Percentiles rank a stretch among this genome's conserved stretches.
Evolutionary conservation across 371 early-diverging fungal species (phyloP).

Genomic region (Parasitella parasitica): DNA sequence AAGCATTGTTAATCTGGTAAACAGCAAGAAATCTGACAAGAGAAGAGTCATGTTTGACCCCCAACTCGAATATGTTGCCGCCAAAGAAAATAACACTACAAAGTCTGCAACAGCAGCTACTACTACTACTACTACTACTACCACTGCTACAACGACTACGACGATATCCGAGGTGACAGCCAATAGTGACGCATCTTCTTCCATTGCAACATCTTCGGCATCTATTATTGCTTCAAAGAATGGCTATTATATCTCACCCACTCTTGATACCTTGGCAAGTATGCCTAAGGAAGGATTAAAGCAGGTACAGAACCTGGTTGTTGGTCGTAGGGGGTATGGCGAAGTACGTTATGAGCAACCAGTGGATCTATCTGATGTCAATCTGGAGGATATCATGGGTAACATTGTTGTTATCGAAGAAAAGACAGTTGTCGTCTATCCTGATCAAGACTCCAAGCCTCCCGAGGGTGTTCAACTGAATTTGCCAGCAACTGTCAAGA

Average conservation of each 20-base stretch:
- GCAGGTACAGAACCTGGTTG: constrained; percentile 69
- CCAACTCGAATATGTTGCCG: constrained; percentile 27
- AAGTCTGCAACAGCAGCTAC: background rate
- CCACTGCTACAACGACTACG: background rate
- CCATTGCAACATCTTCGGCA: constrained; percentile 1
- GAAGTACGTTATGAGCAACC: constrained; percentile 73
- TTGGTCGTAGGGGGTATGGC: constrained; percentile 74
- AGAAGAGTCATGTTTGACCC: constrained; percentile 32
- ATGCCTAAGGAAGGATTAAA: constrained; percentile 70
- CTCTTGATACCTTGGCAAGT: constrained; percentile 32
- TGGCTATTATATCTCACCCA: constrained; percentile 40
- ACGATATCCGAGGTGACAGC: background rate
- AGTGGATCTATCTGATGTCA: constrained; percentile 76
- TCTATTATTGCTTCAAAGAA: constrained; percentile 20
- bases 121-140: constrained; percentile 2
- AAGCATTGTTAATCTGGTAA: constrained; percentile 26
- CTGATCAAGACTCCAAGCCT: constrained; percentile 75
- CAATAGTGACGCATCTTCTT: background rate
- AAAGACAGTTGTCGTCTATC: constrained; percentile 79
- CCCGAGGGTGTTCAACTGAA: constrained; percentile 87
- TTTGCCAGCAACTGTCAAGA: constrained; percentile 77
- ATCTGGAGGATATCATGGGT: constrained; percentile 78
- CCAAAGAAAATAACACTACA: constrained; percentile 8
- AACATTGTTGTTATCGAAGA: constrained; percentile 71
- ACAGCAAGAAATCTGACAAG: constrained; percentile 22